phyloP scores from a whole-genome alignment of 225 moss, liverwort and hornwort species.

The Marchantia polymorpha region DNA sequence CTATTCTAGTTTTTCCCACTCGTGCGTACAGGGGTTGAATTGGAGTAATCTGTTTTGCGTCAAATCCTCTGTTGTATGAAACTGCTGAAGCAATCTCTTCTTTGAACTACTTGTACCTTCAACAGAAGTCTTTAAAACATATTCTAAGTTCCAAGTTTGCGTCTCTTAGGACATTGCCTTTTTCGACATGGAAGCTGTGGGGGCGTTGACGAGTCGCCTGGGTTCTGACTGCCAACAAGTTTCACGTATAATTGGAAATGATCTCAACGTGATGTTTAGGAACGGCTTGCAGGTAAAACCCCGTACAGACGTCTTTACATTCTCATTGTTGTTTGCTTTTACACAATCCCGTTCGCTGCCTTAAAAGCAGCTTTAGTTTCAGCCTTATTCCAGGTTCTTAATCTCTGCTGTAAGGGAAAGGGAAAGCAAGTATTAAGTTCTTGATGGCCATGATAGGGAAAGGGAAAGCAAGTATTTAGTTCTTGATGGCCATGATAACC shows the following conservation, averaged over 20 bases:
- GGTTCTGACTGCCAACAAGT: slow-evolving; percentile 99
- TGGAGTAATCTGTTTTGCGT: not conserved
- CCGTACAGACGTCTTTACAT: not conserved
- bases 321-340: not conserved
- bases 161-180: slow-evolving; percentile 77
- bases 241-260: slow-evolving; percentile 94
- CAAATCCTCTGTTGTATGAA: not conserved
- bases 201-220: slow-evolving; percentile 85
- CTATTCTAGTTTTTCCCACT: no score
- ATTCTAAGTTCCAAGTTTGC: not conserved
- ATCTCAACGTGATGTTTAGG: slow-evolving; percentile 95
- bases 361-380: no score
- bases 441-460: not conserved
- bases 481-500: not conserved
- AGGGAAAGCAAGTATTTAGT: not conserved
- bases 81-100: not conserved
- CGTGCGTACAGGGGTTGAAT: not conserved
- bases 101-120: not conserved
- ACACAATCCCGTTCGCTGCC: not conserved
- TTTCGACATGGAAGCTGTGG: slow-evolving; percentile 92
- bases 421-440: not conserved
- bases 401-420: not conserved
- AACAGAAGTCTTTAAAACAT: not conserved
- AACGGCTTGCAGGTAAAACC: slow-evolving; percentile 76
- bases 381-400: not conserved